Percentiles rank a stretch among this genome's conserved stretches.
phyloP scores from a whole-genome alignment of 2,329 filamentous ascomycete genomes.

The Lachnellula hyalina region DNA sequence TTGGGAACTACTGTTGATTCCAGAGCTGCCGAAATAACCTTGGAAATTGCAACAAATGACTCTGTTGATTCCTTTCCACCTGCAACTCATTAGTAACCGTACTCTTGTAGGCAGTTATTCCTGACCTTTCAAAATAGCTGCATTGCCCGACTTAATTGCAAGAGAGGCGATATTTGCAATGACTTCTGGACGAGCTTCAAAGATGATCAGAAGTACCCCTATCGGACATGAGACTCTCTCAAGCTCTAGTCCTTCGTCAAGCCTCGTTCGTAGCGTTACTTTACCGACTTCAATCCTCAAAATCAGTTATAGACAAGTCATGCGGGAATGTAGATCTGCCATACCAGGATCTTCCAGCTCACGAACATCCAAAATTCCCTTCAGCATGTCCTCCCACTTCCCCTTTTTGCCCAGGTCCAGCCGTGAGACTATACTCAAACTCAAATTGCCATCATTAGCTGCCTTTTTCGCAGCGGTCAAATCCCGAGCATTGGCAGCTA shows the following conservation, averaged over 20 bases:
- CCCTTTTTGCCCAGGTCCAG: conserved; percentile 80
- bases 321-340: conserved; percentile 1
- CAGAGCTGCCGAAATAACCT: conserved; percentile 75
- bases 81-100: conserved; percentile 29
- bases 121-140: conserved; percentile 84
- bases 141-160: conserved; percentile 95
- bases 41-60: conserved; percentile 89
- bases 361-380: conserved; percentile 86
- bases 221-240: conserved; percentile 92
- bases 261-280: conserved; percentile 72
- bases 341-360: conserved; percentile 78
- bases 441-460: conserved; percentile 69
- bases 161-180: conserved; percentile 97
- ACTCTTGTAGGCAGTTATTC: not conserved
- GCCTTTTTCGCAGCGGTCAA: conserved; percentile 68
- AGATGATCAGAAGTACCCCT: conserved; percentile 96
- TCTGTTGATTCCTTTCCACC: conserved; percentile 92
- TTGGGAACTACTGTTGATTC: conserved; percentile 70
- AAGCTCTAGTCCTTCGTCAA: conserved; percentile 81
- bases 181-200: conserved; percentile 94
- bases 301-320: conserved; percentile 6
- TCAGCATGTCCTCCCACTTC: conserved; percentile 97
- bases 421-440: conserved; percentile 77
- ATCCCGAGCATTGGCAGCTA: conserved; percentile 82
- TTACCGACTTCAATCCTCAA: conserved; percentile 60